Percentiles rank a stretch among this genome's conserved stretches.
Evolutionary conservation across 805 yeast species (phyloP).

Genomic region (Candida piceae): DNA sequence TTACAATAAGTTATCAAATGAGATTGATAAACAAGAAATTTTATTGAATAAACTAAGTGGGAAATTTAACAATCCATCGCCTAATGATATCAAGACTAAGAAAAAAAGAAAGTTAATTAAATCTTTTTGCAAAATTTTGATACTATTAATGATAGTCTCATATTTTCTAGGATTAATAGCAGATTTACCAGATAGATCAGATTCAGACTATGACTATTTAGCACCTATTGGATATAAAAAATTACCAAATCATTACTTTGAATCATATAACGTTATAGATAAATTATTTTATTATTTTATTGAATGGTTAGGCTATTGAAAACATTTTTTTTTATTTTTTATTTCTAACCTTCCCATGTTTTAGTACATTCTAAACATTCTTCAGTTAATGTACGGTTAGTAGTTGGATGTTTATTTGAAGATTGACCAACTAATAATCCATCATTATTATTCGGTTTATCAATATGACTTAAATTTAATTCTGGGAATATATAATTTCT

Average conservation of each 20-base stretch:
- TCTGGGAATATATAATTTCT: slow-evolving; percentile 55
- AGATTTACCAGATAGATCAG: slow-evolving; percentile 9
- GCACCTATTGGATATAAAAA: slow-evolving; percentile 16
- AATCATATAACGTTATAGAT: slow-evolving; percentile 12
- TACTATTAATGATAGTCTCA: slow-evolving; percentile 5
- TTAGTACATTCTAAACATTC: slow-evolving; percentile 27
- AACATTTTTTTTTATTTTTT: background rate
- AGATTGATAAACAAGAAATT: slow-evolving; percentile 2
- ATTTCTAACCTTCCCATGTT: slow-evolving; percentile 27
- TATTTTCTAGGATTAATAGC: slow-evolving; percentile 14
- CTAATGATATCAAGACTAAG: slow-evolving; percentile 4
- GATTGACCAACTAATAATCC: slow-evolving; percentile 17
- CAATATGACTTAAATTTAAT: slow-evolving; percentile 60
- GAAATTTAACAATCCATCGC: slow-evolving; percentile 2
- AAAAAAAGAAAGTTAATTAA: slow-evolving; percentile 3
- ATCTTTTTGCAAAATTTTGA: background rate
- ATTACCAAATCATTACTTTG: slow-evolving; percentile 13
- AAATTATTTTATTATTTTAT: slow-evolving; percentile 6
- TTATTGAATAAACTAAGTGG: slow-evolving; percentile 10
- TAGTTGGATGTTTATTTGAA: background rate
- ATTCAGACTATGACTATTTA: slow-evolving; percentile 10
- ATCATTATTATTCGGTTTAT: slow-evolving; percentile 28
- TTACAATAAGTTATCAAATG: background rate
- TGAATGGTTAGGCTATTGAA: slow-evolving; percentile 10
- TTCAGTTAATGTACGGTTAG: slow-evolving; percentile 10